Conservation (phyloP, 305 asterid species). For the Salvia sclarea region DNA sequence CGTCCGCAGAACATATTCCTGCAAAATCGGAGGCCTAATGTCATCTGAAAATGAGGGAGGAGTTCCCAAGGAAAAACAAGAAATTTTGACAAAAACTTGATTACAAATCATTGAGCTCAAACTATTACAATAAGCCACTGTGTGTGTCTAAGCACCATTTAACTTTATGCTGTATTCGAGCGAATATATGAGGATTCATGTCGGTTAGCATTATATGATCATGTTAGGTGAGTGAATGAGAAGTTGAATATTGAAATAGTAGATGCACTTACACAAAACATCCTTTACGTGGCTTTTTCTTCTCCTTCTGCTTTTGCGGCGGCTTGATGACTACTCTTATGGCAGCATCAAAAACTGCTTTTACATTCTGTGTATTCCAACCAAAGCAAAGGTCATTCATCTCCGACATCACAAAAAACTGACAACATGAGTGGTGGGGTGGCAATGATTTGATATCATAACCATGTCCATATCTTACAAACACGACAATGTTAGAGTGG, state of each 20-base stretch:
- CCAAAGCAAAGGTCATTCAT: constrained; percentile 20
- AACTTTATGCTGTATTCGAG: too few relatives aligned
- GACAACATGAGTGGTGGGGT: not conserved
- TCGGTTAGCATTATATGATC: not conserved
- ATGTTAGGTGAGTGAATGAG: not conserved
- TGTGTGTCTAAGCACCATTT: not conserved
- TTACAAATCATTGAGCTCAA: not conserved
- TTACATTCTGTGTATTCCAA: constrained; percentile 64
- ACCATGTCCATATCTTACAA: not conserved
- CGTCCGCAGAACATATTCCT: constrained; percentile 67
- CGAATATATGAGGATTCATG: not conserved
- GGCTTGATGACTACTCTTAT: constrained; percentile 92
- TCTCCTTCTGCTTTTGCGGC: constrained; percentile 79
- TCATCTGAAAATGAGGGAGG: not conserved
- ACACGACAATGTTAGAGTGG: not conserved
- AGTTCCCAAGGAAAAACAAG: not conserved
- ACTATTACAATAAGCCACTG: not conserved
- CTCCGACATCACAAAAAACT: not conserved
- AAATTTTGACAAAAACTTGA: not conserved
- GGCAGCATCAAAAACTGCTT: constrained; percentile 94
- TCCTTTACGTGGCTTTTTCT: constrained; percentile 68
- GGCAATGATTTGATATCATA: too few relatives aligned
- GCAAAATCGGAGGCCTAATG: constrained; percentile 26
- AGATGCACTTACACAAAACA: constrained; percentile 61
- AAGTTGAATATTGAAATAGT: not conserved